These are phyloP conservation scores for Fraxinus nigra DNA, from an alignment of 305 asterid genomes.

Conservation along the genomic window DNA sequence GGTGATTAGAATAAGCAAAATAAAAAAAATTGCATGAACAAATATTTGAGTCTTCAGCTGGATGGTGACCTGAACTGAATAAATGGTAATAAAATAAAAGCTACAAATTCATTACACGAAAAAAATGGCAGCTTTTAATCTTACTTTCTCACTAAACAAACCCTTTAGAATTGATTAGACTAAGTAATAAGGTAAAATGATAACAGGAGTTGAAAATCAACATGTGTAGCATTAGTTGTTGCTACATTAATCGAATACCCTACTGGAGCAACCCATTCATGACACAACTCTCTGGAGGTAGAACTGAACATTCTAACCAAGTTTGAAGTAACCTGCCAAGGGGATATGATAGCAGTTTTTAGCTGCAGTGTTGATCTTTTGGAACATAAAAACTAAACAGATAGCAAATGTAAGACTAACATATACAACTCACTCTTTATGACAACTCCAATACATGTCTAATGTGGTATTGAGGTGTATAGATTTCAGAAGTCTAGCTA, in stretches of 20 bases:
- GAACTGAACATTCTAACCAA: slow-evolving; percentile 77
- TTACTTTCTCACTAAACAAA: not conserved
- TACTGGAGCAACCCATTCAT: slow-evolving; percentile 79
- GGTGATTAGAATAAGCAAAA: not conserved
- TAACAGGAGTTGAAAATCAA: slow-evolving; percentile 22
- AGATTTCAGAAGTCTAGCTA: not conserved
- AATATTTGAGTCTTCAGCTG: not conserved
- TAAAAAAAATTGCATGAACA: not conserved
- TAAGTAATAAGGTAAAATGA: not conserved
- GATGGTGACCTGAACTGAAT: not conserved
- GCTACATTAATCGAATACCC: slow-evolving; percentile 86
- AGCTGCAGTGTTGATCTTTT: slow-evolving; percentile 11
- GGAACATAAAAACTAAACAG: not conserved
- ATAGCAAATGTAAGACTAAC: not conserved
- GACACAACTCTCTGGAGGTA: slow-evolving; percentile 61
- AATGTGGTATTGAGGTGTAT: not conserved
- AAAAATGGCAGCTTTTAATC: not conserved
- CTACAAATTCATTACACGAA: not conserved
- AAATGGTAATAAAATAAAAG: not conserved
- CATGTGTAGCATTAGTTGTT: slow-evolving; percentile 91
- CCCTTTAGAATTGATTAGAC: slow-evolving; percentile 8
- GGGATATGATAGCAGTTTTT: slow-evolving; percentile 22
- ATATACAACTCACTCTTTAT: not conserved
- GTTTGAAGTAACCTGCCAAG: slow-evolving; percentile 69
- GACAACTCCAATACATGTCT: not conserved